Evolutionary conservation across 2,329 filamentous ascomycete species (phyloP).

Genomic region (Fusarium clavum): DNA sequence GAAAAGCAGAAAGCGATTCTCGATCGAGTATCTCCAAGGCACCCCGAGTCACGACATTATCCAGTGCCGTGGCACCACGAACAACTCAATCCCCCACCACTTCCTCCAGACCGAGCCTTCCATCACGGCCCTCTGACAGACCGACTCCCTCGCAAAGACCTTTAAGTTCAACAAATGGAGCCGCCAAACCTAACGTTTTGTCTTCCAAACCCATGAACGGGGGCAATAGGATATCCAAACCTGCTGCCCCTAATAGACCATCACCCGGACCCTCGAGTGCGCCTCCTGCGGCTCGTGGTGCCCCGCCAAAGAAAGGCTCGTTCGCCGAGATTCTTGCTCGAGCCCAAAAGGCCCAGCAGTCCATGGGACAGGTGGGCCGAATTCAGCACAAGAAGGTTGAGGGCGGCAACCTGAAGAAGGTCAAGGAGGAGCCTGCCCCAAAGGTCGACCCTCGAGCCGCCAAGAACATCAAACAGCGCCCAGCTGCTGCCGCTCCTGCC

Average conservation of each 20-base stretch:
- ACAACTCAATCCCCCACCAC: constrained; percentile 35
- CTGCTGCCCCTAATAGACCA: constrained; percentile 39
- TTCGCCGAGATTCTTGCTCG: constrained; percentile 80
- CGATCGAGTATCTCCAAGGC: constrained; percentile 56
- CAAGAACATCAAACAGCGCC: constrained; percentile 38
- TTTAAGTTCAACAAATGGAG: constrained; percentile 27
- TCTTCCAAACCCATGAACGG: constrained; percentile 47
- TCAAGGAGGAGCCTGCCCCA: constrained; percentile 58
- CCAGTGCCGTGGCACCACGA: constrained; percentile 40
- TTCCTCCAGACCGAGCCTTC: constrained; percentile 34
- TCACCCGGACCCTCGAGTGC: constrained; percentile 49
- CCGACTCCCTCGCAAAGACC: constrained; percentile 42
- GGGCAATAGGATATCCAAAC: constrained; percentile 42
- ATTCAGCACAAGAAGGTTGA: constrained; percentile 82
- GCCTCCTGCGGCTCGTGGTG: constrained; percentile 56
- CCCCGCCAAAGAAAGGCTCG: constrained; percentile 77
- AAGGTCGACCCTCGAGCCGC: constrained; percentile 40
- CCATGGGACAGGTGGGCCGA: constrained; percentile 72
- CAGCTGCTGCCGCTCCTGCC: constrained; percentile 14
- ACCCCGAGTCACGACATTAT: constrained; percentile 50
- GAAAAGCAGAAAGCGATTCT: constrained; percentile 68
- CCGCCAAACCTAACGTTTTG: constrained; percentile 33
- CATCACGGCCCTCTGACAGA: constrained; percentile 45
- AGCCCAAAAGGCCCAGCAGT: constrained; percentile 73
- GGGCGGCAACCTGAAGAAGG: constrained; percentile 63